Evolutionary conservation across 192 early-diverging fungal species (phyloP), one percentile per base, ranked within the genome.

Genomic region (Coemansia sp.): DNA sequence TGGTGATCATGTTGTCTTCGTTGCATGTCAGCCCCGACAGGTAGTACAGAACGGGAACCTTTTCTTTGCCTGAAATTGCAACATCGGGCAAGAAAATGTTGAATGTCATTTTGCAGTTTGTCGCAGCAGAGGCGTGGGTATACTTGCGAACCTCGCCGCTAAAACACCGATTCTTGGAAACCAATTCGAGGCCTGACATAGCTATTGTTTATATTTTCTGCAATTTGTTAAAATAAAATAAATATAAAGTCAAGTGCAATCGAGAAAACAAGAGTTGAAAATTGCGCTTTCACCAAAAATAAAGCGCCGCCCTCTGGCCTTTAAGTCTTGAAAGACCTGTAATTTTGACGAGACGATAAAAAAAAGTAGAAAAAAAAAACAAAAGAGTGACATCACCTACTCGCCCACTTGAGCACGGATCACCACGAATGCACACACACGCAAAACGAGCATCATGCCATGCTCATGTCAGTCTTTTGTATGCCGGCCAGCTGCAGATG

Each of bases 1-100:
- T 96, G 65, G 86, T 86, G 55, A 91, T 70, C 82, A 94, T 93
- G 82, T 96, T 96, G 78, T 96, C 94, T 52, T 91, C 88, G 47
- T 78, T 89, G 67, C 89, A 87, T 0, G 90, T 90, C 52, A 95
- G 82, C n/a, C 93, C 93, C 16, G 90, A 86, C 3, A 95, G 79
- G 60, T 84, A 95, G 72, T 88, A 89, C 6, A 95, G 57, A 27
- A 74, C 68, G 14, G 78, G 69, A 10, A 74, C 71, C 39, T 48
- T 60, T 58, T 55, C 57, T 11, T 47, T 49, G 27, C 35, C 25
- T 16, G 68, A 42, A 32, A 74, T 42, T 60, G 70, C 77, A 16
- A 13, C 34, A 49, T 82, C 71, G 16, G 94, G 94, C 34, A 91
- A 58, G 64, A 86, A 95, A 36, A 90, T 84, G 64, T 83, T 87